Conservation (phyloP, 345 rosid genomes). For the Gossypium arboreum region DNA sequence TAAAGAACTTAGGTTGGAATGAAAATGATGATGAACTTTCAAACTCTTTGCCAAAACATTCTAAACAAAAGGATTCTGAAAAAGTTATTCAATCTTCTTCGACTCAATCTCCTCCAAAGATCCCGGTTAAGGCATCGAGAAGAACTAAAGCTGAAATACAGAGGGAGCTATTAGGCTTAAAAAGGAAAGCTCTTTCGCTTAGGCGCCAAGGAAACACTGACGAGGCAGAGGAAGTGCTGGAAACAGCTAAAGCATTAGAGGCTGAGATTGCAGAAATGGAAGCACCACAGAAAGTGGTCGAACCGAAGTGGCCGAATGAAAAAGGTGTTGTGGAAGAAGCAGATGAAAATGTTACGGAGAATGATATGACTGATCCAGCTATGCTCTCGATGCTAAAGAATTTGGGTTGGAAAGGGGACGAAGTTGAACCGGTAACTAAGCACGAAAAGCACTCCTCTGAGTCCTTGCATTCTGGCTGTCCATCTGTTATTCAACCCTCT, state of each 20-base stretch:
- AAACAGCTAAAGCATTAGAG: slow-evolving; percentile 57
- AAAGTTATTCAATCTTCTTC: slow-evolving; percentile 19
- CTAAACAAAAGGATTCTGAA: slow-evolving; percentile 27
- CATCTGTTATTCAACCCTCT: slow-evolving; percentile 9
- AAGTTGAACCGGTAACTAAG: slow-evolving; percentile 22
- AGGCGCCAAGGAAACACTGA: slow-evolving; percentile 72
- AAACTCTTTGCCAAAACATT: slow-evolving; percentile 19
- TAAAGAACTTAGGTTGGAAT: slow-evolving; percentile 65
- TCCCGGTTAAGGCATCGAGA: slow-evolving; percentile 27
- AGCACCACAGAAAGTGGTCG: slow-evolving; percentile 37
- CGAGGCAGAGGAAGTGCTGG: slow-evolving; percentile 71
- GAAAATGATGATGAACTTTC: slow-evolving; percentile 41
- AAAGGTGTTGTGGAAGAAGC: slow-evolving; percentile 6
- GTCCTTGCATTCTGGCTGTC: slow-evolving; percentile 25
- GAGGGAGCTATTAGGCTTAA: slow-evolving; percentile 74
- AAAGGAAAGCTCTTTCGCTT: slow-evolving; percentile 74
- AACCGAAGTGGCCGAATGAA: slow-evolving; percentile 22
- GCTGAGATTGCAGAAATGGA: slow-evolving; percentile 56
- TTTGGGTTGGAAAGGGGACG: slow-evolving; percentile 63
- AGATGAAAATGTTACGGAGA: slow-evolving; percentile 42
- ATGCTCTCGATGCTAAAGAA: slow-evolving; percentile 43
- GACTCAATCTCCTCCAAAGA: slow-evolving; percentile 21
- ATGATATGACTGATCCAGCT: slow-evolving; percentile 58
- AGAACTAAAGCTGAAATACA: slow-evolving; percentile 76
- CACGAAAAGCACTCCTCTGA: slow-evolving; percentile 23